A percentile compares a stretch with the other conserved stretches of the same genome.
These are phyloP conservation scores for Neofusicoccum cordaticola DNA, from an alignment of 2,329 filamentous ascomycete species.

Conservation along the genomic window DNA sequence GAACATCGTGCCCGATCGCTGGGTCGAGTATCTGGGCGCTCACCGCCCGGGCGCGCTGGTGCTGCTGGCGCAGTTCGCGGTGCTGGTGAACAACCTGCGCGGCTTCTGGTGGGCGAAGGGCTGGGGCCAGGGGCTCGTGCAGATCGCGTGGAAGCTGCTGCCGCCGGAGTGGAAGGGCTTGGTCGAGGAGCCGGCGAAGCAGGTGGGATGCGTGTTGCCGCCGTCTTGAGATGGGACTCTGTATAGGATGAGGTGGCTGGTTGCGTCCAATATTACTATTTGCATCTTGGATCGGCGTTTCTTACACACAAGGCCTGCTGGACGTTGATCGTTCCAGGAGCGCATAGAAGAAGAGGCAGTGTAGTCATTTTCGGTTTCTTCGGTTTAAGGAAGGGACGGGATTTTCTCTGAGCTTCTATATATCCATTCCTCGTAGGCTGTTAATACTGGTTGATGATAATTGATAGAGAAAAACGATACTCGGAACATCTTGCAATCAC, in stretches of 20 bases:
- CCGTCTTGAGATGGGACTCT: not conserved
- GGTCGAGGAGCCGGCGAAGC: constrained; percentile 1
- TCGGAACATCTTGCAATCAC: too few species aligned
- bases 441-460: too few species aligned
- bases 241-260: not conserved
- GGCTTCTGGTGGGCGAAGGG: constrained; percentile 17
- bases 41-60: constrained; percentile 5
- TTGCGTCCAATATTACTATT: not conserved
- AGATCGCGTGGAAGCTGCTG: not conserved
- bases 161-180: not conserved
- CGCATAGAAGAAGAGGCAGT: too few species aligned
- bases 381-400: too few species aligned
- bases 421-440: too few species aligned
- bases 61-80: constrained; percentile 9
- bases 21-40: constrained; percentile 3
- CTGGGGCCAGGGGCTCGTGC: constrained; percentile 2
- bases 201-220: not conserved
- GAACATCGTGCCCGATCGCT: constrained; percentile 11
- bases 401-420: too few species aligned
- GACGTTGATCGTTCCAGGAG: too few species aligned
- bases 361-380: too few species aligned
- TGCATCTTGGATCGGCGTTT: not conserved
- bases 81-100: constrained; percentile 12
- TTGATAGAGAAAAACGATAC: too few species aligned
- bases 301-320: too few species aligned